Conservation (phyloP, 139 green algal species). For the Ettlia oleoabundans region DNA sequence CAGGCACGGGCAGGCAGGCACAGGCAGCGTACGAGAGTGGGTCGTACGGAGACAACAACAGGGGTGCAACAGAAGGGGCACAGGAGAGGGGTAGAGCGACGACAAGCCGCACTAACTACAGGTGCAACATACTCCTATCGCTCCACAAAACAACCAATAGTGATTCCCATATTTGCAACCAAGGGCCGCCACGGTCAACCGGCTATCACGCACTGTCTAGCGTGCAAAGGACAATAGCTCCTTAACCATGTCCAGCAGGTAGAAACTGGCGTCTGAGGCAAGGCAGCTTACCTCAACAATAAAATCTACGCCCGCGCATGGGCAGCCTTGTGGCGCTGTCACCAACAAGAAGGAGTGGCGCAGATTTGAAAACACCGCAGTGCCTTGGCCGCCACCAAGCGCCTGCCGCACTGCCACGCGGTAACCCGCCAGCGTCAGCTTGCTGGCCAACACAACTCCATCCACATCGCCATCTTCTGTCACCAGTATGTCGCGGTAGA, state of each 20-base stretch:
- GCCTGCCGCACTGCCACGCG: slow-evolving; percentile 49
- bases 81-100: too few species aligned
- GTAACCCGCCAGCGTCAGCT: slow-evolving; percentile 53
- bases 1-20: background rate
- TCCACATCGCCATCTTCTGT: slow-evolving; percentile 53
- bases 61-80: background rate
- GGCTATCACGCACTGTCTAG: too few species aligned
- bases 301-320: slow-evolving; percentile 39
- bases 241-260: too few species aligned
- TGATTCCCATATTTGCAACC: too few species aligned
- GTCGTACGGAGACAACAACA: too few species aligned
- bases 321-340: background rate
- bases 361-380: slow-evolving; percentile 57
- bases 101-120: too few species aligned
- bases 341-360: slow-evolving; percentile 62
- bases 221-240: too few species aligned
- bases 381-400: slow-evolving; percentile 50
- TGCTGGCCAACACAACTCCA: slow-evolving; percentile 50
- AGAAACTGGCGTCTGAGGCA: background rate
- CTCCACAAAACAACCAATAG: too few species aligned
- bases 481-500: slow-evolving; percentile 41
- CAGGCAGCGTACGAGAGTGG: background rate
- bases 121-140: too few species aligned
- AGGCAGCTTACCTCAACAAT: slow-evolving; percentile 49
- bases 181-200: too few species aligned